These are phyloP conservation scores for Xylaria telfairii DNA, from an alignment of 495 filamentous ascomycete species.

Conservation along the genomic window DNA sequence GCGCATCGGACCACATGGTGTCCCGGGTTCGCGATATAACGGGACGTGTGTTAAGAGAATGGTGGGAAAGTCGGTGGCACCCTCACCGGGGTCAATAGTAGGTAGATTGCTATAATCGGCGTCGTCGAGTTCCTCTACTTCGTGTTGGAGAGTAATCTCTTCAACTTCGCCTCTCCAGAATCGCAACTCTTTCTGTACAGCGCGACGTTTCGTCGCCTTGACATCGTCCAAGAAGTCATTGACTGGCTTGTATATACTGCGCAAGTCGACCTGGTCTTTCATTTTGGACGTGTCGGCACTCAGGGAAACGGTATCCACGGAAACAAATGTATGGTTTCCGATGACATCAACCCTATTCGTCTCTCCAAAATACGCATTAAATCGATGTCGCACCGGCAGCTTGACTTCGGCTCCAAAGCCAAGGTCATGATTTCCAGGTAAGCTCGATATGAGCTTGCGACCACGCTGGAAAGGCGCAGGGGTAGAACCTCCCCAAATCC, in stretches of 20 bases:
- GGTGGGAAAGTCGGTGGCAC: conserved; percentile 70
- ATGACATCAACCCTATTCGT: conserved; percentile 86
- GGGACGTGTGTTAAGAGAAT: conserved; percentile 91
- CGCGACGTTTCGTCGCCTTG: conserved; percentile 55
- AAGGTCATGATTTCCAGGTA: conserved; percentile 98
- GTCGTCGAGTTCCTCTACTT: conserved; percentile 53
- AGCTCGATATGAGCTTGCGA: conserved; percentile 73
- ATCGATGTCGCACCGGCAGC: conserved; percentile 75
- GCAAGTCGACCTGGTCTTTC: conserved; percentile 53
- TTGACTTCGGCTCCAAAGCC: conserved; percentile 89
- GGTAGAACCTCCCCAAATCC: conserved; percentile 49
- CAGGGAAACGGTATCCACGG: conserved; percentile 84
- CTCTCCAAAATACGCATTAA: conserved; percentile 87
- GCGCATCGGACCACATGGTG: conserved; percentile 87
- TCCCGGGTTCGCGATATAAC: conserved; percentile 78
- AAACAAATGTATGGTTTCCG: conserved; percentile 95
- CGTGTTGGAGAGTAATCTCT: conserved; percentile 57
- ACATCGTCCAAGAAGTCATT: conserved; percentile 76
- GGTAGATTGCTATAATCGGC: conserved; percentile 49
- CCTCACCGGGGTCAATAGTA: conserved; percentile 46
- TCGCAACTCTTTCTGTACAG: conserved; percentile 61
- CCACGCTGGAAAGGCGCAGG: conserved; percentile 50
- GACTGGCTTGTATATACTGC: conserved; percentile 73
- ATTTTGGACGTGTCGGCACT: conserved; percentile 64
- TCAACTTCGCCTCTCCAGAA: conserved; percentile 57